These are phyloP conservation scores for Leccinum subgranulosum DNA, from an alignment of 768 basidiomycete genomes.

Conservation along the genomic window DNA sequence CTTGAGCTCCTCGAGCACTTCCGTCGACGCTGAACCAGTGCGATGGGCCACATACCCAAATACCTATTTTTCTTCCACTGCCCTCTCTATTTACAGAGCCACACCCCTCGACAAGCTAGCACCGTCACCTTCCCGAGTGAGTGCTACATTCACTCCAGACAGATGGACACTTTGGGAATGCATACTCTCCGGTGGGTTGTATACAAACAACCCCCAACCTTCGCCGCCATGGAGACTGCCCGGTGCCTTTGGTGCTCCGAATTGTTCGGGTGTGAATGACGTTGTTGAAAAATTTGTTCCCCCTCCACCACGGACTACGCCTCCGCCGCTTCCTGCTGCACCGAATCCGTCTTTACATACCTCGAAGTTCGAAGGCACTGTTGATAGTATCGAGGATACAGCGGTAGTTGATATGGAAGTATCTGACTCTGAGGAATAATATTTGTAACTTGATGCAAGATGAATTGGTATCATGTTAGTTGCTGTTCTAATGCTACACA, in stretches of 20 bases:
- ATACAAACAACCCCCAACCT: not conserved
- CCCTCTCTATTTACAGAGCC: slow-evolving; percentile 52
- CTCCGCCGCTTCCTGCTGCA: slow-evolving; percentile 32
- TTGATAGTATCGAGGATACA: slow-evolving; percentile 3
- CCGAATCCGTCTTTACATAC: not conserved
- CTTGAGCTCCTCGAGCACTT: slow-evolving; percentile 13
- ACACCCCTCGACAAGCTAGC: slow-evolving; percentile 29
- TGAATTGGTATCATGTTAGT: slow-evolving; percentile 3
- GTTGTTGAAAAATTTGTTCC: slow-evolving; percentile 20
- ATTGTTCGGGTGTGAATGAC: not conserved
- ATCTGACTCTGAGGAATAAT: slow-evolving; percentile 14
- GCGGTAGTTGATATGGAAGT: slow-evolving; percentile 26
- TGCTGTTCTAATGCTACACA: slow-evolving; percentile 26
- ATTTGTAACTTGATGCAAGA: not conserved
- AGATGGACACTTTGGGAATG: slow-evolving; percentile 40
- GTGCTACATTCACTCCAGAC: slow-evolving; percentile 34
- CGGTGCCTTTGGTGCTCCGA: slow-evolving; percentile 12
- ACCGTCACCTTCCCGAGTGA: slow-evolving; percentile 26
- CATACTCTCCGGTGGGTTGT: slow-evolving; percentile 26
- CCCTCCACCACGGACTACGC: slow-evolving; percentile 31
- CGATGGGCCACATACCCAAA: slow-evolving; percentile 67
- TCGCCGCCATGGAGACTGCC: slow-evolving; percentile 25
- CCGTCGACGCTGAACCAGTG: slow-evolving; percentile 1
- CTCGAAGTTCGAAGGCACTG: not conserved
- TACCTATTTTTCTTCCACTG: slow-evolving; percentile 53